phyloP scores from a whole-genome alignment of 495 filamentous ascomycete species.

The Hypoxylon fragiforme region DNA sequence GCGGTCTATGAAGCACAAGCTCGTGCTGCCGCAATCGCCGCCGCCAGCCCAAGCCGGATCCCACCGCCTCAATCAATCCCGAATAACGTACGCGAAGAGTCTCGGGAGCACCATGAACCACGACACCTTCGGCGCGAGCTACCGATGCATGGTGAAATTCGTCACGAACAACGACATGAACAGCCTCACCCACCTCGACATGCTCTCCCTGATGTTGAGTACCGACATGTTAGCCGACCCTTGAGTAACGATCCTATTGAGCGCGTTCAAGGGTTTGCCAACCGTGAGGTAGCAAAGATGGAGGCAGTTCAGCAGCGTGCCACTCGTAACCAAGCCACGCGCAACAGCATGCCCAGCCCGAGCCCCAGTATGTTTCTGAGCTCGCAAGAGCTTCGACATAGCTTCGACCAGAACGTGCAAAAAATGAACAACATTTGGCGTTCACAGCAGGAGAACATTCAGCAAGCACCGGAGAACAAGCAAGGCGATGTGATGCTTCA shows the following conservation, averaged over 20 bases:
- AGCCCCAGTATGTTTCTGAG: too few species aligned
- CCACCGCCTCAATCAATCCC: constrained; percentile 9
- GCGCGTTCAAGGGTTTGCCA: constrained; percentile 45
- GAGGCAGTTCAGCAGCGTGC: constrained; percentile 46
- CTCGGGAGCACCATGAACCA: constrained; percentile 31
- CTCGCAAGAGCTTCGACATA: constrained; percentile 29
- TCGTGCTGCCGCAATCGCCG: constrained; percentile 31
- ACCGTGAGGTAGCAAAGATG: constrained; percentile 48
- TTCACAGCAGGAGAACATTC: constrained; percentile 50
- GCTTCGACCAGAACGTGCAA: constrained; percentile 48
- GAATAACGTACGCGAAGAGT: constrained; percentile 14
- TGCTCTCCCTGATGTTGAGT: constrained; percentile 27
- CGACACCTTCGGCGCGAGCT: constrained; percentile 37
- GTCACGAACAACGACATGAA: too few species aligned
- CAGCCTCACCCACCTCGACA: constrained; percentile 12
- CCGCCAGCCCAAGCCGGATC: neutral
- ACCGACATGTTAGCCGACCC: constrained; percentile 24
- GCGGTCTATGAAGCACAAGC: constrained; percentile 52
- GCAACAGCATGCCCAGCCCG: constrained; percentile 14
- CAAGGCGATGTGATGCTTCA: constrained; percentile 54
- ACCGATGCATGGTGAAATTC: constrained; percentile 14
- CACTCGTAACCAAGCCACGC: constrained; percentile 42
- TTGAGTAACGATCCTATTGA: constrained; percentile 39
- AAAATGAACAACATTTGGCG: constrained; percentile 53
- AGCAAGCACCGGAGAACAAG: constrained; percentile 36